Percentiles rank a stretch among this genome's conserved stretches.
phyloP scores from a whole-genome alignment of 345 rosid species.

The Raphanus sativus region DNA sequence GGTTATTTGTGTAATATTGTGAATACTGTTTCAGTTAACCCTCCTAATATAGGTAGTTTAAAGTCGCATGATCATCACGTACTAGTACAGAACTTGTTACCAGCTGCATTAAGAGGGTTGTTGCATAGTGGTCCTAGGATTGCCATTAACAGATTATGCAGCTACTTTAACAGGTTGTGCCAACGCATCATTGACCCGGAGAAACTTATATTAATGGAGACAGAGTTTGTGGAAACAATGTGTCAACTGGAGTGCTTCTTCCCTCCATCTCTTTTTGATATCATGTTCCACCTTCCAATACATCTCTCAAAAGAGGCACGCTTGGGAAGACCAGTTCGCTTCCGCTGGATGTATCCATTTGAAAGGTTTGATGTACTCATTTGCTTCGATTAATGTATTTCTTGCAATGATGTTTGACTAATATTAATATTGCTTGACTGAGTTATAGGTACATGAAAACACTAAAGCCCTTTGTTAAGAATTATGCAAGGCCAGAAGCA shows the following conservation, averaged over 20 bases:
- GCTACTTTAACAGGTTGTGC: not conserved
- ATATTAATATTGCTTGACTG: not conserved
- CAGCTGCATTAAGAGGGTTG: not conserved
- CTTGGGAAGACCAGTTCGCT: not conserved
- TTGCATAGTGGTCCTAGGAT: not conserved
- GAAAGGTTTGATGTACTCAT: not conserved
- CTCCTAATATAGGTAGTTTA: not conserved
- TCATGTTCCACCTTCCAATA: not conserved
- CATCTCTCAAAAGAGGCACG: not conserved
- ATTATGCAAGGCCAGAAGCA: not conserved
- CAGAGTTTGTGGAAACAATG: not conserved
- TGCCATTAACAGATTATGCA: not conserved
- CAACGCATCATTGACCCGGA: not conserved
- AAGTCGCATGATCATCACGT: not conserved
- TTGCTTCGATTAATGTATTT: not conserved
- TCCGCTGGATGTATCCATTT: not conserved
- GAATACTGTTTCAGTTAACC: not conserved
- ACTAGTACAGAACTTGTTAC: not conserved
- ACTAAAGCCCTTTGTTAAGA: not conserved
- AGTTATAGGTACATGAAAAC: not conserved
- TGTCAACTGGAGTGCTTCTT: not conserved
- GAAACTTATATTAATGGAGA: not conserved
- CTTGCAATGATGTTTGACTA: not conserved
- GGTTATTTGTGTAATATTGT: not conserved
- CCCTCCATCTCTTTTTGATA: not conserved